A percentile compares a stretch with the other conserved stretches of the same genome.
phyloP scores from a whole-genome alignment of 495 filamentous ascomycete genomes.

The Xylaria nigripes region DNA sequence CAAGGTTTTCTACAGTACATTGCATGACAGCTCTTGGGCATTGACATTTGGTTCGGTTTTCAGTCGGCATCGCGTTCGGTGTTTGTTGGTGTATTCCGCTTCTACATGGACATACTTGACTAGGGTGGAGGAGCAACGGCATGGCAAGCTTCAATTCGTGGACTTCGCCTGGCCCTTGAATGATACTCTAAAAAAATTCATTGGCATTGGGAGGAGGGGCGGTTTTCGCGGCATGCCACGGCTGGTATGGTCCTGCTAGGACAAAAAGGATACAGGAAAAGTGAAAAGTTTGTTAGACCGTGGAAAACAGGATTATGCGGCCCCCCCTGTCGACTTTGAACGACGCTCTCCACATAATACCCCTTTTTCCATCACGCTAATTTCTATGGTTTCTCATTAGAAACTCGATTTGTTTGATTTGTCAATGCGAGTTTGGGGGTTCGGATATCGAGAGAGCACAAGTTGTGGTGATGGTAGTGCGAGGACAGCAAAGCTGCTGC shows the following conservation, averaged over 20 bases:
- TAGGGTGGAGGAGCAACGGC: conserved; percentile 4
- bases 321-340: conserved; percentile 8
- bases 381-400: background rate
- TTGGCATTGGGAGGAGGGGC: conserved; percentile 1
- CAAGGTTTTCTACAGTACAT: conserved; percentile 17
- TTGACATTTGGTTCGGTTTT: conserved; percentile 15
- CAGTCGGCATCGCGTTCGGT: conserved; percentile 28
- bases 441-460: background rate
- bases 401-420: conserved; percentile 5
- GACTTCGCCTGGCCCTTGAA: background rate
- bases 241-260: conserved; percentile 3
- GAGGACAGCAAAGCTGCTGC: background rate
- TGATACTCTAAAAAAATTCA: background rate
- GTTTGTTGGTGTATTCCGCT: conserved; percentile 23
- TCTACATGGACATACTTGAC: conserved; percentile 22
- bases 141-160: background rate
- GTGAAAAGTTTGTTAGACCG: conserved; percentile 15
- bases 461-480: background rate
- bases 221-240: conserved; percentile 1
- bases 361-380: conserved; percentile 11
- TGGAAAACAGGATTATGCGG: conserved; percentile 17
- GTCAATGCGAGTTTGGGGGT: background rate
- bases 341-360: conserved; percentile 23
- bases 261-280: conserved; percentile 10
- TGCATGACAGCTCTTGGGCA: conserved; percentile 12